A percentile compares a stretch with the other conserved stretches of the same genome.
These are phyloP conservation scores for Rostrohypoxylon terebratum DNA, from an alignment of 495 filamentous ascomycete species.

Conservation along the genomic window DNA sequence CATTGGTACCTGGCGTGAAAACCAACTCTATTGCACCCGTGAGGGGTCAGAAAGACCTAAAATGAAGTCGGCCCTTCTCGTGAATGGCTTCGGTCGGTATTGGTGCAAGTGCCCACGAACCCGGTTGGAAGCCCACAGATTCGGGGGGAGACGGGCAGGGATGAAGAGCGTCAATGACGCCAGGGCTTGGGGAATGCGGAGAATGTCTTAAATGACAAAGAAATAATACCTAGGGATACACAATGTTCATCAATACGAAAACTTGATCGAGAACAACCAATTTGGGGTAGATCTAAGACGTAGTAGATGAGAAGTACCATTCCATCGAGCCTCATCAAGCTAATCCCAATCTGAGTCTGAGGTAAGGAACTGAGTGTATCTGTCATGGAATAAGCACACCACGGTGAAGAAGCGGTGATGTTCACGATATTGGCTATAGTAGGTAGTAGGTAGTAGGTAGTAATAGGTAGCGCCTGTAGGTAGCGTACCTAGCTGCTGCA, in stretches of 20 bases:
- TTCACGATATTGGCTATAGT: background rate
- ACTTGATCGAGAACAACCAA: background rate
- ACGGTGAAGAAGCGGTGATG: background rate
- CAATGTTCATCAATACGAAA: background rate
- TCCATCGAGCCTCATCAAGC: background rate
- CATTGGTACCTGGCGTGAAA: too few species aligned
- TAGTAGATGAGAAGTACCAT: background rate
- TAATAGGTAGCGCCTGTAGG: too few species aligned
- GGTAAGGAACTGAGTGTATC: background rate
- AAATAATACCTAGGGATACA: background rate
- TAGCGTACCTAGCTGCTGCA: too few species aligned
- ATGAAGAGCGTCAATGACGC: slow-evolving; percentile 30
- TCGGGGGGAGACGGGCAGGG: slow-evolving; percentile 20
- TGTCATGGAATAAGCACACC: background rate
- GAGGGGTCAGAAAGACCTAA: slow-evolving; percentile 26
- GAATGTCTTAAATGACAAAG: slow-evolving; percentile 15
- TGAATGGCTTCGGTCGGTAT: slow-evolving; percentile 23
- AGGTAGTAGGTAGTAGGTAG: too few species aligned
- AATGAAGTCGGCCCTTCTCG: slow-evolving; percentile 34
- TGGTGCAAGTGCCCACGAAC: slow-evolving; percentile 25
- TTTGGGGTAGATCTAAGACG: slow-evolving; percentile 1
- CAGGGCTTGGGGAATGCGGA: slow-evolving; percentile 33
- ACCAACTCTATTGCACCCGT: slow-evolving; percentile 7
- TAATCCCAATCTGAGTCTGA: background rate
- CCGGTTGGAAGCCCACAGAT: slow-evolving; percentile 11